A percentile compares a stretch with the other conserved stretches of the same genome.
phyloP scores from a whole-genome alignment of 495 filamentous ascomycete species.

The Pseudomonodictys pantanalensis region DNA sequence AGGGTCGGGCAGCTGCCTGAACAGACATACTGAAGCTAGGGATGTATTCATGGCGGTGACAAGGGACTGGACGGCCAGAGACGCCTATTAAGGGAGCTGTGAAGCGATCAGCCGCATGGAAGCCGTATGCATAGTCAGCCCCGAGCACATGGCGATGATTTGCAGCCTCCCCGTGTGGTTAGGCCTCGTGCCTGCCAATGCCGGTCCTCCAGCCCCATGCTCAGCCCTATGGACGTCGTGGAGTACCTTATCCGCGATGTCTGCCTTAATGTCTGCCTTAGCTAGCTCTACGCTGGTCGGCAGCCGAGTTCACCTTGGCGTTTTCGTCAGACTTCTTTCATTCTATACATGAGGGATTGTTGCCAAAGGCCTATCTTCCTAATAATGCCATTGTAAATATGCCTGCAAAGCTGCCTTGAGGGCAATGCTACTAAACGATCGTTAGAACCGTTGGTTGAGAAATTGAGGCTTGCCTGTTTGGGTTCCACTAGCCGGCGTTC shows the following conservation, averaged over 20 bases:
- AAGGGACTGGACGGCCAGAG: conserved; percentile 56
- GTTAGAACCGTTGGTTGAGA: not conserved
- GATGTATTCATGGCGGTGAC: conserved; percentile 57
- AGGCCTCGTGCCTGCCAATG: not conserved
- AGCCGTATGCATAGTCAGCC: not conserved
- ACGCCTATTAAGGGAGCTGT: conserved; percentile 4
- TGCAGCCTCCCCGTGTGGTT: not conserved
- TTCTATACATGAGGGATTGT: too few species aligned
- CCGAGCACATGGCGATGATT: not conserved
- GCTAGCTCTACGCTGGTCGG: too few species aligned
- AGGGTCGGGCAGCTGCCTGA: conserved; percentile 22
- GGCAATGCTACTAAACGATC: not conserved
- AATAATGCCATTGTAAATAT: not conserved
- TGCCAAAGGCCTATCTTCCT: not conserved
- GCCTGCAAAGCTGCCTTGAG: not conserved
- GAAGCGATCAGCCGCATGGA: not conserved
- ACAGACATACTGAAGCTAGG: conserved; percentile 37
- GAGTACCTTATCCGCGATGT: too few species aligned
- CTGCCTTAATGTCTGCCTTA: too few species aligned
- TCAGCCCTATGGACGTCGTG: not conserved
- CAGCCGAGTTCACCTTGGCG: too few species aligned
- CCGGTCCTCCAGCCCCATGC: not conserved
- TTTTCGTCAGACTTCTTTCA: too few species aligned
- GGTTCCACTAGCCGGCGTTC: too few species aligned
- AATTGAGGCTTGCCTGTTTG: too few species aligned